Conservation (phyloP, 192 early-diverging fungal genomes). For the Coemansia aciculifera region DNA sequence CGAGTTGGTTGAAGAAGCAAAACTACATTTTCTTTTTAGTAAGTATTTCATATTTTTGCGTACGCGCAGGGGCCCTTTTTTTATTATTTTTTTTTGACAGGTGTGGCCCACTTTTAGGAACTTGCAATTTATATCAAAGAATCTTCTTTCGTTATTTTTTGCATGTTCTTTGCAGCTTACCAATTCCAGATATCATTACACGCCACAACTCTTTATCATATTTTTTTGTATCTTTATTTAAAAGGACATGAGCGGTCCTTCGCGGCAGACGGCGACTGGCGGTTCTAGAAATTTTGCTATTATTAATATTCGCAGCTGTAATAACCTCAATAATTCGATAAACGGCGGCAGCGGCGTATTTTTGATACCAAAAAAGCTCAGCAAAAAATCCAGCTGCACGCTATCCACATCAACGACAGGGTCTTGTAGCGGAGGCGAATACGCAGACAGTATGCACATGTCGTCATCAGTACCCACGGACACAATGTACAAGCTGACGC, state of each 20-base stretch:
- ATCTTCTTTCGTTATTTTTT: background rate
- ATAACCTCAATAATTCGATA: background rate
- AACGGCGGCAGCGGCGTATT: constrained; percentile 1
- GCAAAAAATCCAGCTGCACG: constrained; percentile 30
- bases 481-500: constrained; percentile 27
- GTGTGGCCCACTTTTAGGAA: background rate
- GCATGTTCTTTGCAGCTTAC: background rate
- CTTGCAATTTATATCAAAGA: background rate
- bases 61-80: background rate
- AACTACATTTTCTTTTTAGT: background rate
- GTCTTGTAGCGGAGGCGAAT: background rate
- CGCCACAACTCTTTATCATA: background rate
- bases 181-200: background rate
- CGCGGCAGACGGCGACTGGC: background rate
- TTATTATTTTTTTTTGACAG: background rate
- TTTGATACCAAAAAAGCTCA: constrained; percentile 3
- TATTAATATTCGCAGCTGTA: constrained; percentile 30
- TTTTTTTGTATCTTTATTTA: background rate
- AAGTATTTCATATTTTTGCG: background rate
- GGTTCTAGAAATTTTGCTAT: constrained; percentile 18
- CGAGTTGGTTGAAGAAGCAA: background rate
- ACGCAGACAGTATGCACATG: background rate
- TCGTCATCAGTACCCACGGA: constrained; percentile 23
- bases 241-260: constrained; percentile 2
- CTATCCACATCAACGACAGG: constrained; percentile 7